Evolutionary conservation across 345 rosid genomes (phyloP), one percentile per base, ranked within the genome.

Genomic region (Eucalyptus cladocalyx): DNA sequence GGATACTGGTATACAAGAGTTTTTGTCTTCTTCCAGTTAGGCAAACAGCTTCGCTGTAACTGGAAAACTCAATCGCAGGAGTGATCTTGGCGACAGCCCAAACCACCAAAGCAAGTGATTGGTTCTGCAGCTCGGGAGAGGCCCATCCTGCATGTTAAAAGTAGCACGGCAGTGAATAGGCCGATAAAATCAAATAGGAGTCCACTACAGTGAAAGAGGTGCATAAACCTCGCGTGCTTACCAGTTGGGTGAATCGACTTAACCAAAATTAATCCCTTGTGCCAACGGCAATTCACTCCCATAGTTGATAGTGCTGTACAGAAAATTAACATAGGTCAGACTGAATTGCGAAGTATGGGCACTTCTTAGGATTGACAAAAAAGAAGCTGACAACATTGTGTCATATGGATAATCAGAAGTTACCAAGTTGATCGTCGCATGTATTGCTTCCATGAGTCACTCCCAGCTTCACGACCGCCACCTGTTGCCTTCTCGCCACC

Each of bases 361-460:
- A 87, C 28, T 86, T 17, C 6, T 60, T 48, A 26, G 9, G 81
- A 37, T 24, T 50, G 54, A 10, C 26, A 6, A 23, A 67, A 51
- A 43, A 65, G 30, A n/a, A 67, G 2, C 28, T 43, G 30, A 45
- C 37, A 34, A n/a, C 83, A 32, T 21, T 6, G 17, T 13, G 45
- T 54, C 26, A 32, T n/a, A 42, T 23, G 40, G 9, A 16, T 6
- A 42, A 19, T n/a, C 26, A 8, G 81, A 32, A 9, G 80, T 91
- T 95, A 98, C 99, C 99, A 97, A 76, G 99, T 98, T 23, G 99
- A 95, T 54, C 99, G 98, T 51, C 98, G 95, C 99, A 98, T 97
- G 90, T 98, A 98, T 89, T 98, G 99, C 93, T 98, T 98, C 99
- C 99, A 98, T 40, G 99, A 96, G 91, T 98, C 98, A 47, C 99